Conservation (phyloP, 2,329 filamentous ascomycete genomes). For the Dothiorella sarmentorum region DNA sequence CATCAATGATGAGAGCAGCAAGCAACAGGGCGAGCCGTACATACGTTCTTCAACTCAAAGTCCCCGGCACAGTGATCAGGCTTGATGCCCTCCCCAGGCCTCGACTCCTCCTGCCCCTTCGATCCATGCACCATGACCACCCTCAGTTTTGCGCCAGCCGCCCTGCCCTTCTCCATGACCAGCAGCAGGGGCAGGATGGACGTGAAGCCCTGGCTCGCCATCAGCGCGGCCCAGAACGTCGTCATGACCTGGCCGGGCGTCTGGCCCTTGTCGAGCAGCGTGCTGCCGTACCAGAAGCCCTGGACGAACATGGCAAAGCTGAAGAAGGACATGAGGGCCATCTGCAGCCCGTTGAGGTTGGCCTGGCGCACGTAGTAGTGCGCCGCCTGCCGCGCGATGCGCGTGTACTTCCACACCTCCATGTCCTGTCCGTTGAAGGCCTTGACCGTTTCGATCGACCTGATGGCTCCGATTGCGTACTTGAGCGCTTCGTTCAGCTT, state of each 20-base stretch:
- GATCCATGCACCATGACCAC: constrained; percentile 37
- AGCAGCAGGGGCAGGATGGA: constrained; percentile 72
- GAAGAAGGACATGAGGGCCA: constrained; percentile 70
- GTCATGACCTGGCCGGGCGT: constrained; percentile 69
- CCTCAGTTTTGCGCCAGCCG: constrained; percentile 64
- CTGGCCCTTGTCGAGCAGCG: constrained; percentile 60
- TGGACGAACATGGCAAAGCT: constrained; percentile 77
- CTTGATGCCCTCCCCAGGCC: constrained; percentile 22
- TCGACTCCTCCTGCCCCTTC: constrained; percentile 26
- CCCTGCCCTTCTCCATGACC: constrained; percentile 73
- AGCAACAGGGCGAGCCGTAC: neutral
- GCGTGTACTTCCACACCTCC: constrained; percentile 65
- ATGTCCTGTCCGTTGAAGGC: constrained; percentile 72
- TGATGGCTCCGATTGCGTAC: constrained; percentile 64
- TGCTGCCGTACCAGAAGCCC: constrained; percentile 83
- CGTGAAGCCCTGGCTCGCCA: constrained; percentile 72
- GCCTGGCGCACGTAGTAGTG: constrained; percentile 66
- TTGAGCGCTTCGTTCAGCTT: constrained; percentile 70
- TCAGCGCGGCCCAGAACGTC: constrained; percentile 79
- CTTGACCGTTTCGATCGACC: constrained; percentile 81
- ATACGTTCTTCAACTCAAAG: constrained; percentile 66
- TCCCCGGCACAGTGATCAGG: constrained; percentile 56
- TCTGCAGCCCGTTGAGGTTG: constrained; percentile 65
- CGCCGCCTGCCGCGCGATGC: constrained; percentile 56
- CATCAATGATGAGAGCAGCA: neutral